phyloP scores from a whole-genome alignment of 2,329 filamentous ascomycete species.

The Rutstroemia sp. region DNA sequence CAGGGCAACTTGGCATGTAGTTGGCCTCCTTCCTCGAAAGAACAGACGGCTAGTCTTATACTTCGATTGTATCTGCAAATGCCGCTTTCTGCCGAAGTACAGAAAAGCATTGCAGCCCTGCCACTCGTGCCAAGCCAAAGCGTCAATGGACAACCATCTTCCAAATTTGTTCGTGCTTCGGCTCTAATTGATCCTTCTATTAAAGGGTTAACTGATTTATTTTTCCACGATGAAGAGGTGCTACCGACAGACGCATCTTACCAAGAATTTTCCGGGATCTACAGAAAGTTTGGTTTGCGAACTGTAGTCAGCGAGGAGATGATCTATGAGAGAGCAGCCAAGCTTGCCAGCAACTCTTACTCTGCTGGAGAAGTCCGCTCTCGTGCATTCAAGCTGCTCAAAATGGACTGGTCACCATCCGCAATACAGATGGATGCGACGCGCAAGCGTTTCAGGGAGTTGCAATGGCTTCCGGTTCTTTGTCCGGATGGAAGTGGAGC shows the following conservation, averaged over 20 bases:
- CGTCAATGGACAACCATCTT: conserved; percentile 11
- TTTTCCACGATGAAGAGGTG: conserved; percentile 24
- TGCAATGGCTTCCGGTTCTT: conserved; percentile 18
- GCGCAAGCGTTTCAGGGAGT: conserved; percentile 2
- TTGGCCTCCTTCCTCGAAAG: conserved; percentile 13
- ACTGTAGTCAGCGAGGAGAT: conserved; percentile 16
- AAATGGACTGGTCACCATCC: conserved; percentile 8
- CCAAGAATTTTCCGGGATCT: conserved; percentile 10
- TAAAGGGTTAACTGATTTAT: conserved; percentile 13
- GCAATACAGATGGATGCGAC: not conserved
- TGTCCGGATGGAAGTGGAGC: not conserved
- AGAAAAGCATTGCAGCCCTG: conserved; percentile 12
- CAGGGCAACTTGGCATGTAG: not conserved
- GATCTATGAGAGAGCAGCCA: conserved; percentile 10
- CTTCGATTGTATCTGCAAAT: conserved; percentile 14
- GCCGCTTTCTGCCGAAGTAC: not conserved
- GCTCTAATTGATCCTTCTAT: conserved; percentile 19
- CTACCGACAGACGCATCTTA: conserved; percentile 17
- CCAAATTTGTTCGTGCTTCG: conserved; percentile 13
- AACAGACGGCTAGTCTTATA: conserved; percentile 14
- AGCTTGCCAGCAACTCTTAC: conserved; percentile 11
- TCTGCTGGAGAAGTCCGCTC: not conserved
- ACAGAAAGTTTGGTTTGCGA: conserved; percentile 20
- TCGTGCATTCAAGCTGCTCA: conserved; percentile 9
- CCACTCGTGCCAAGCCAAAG: conserved; percentile 17